Conservation (phyloP, 1,139 yeast genomes). For the Taphrina pruni region DNA sequence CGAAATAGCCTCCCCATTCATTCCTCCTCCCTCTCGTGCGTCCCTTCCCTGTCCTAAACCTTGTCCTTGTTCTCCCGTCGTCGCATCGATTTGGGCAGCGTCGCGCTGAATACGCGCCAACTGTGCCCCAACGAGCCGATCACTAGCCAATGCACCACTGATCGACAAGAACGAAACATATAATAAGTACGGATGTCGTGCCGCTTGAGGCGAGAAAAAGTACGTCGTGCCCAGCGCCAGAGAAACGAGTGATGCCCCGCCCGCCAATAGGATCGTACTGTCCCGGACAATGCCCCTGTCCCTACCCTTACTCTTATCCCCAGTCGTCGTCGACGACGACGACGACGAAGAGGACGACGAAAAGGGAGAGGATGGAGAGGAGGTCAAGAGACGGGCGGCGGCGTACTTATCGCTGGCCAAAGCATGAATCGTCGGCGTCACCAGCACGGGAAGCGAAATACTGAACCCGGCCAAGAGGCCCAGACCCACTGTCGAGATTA, state of each 20-base stretch:
- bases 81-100: no score
- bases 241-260: background rate
- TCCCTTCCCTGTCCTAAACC: no score
- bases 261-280: background rate
- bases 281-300: no score
- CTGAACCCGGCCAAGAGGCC: conserved; percentile 25
- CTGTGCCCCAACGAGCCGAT: background rate
- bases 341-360: background rate
- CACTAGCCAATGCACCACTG: background rate
- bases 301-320: background rate
- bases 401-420: background rate
- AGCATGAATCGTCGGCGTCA: conserved; percentile 7
- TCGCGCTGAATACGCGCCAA: no score
- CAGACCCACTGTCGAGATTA: conserved; percentile 29
- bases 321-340: background rate
- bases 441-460: conserved; percentile 1
- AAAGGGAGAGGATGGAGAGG: no score
- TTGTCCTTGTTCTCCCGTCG: background rate
- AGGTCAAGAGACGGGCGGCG: no score
- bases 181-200: conserved; percentile 29
- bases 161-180: conserved; percentile 3
- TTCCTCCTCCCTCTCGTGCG: background rate
- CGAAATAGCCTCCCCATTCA: conserved; percentile 28
- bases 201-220: background rate
- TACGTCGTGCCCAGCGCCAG: conserved; percentile 3